Base-by-base conservation (phyloP, 129 eudicot genomes). In the Pittosporum tobira region DNA sequence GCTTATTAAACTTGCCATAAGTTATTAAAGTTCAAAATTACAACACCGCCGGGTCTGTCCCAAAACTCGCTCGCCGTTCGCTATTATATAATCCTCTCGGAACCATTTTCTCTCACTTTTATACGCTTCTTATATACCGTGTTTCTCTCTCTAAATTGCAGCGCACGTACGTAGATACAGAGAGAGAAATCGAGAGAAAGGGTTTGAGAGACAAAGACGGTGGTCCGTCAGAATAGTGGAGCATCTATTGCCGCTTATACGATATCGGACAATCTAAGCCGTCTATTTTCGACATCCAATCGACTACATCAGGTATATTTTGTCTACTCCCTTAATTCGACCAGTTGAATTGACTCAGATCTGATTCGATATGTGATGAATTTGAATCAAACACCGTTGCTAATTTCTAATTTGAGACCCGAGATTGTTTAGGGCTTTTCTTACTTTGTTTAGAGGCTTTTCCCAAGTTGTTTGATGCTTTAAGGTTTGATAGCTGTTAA, bases 221-320 rank as follows among this genome's bases (percentile, higher is more conserved):
- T 34, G 13, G 40, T 2, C 7, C 20, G 10, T 23, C 13, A 16
- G 51, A 60, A 23, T 22, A 44, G 27, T 42, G 48, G 65, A 60
- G 51, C 38, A 60, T 44, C 23, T 24, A 10, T 60, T 6, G 65
- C 65, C 38, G 23, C 51, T 42, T 60, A 12, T 44, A 16, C 27
- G 13, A 18, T 10, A 14, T 23, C n/a, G n/a, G 38, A 27, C 31
- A 29, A 2, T 16, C 26, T 13, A 23, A 11, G 16, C 26, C 16
- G 20, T 24, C n/a, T n/a, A n/a, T n/a, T n/a, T n/a, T 7, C 7
- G 34, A 18, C 12, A 9, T 43, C 24, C 2, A 46, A 28, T 1
- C 28, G 66, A 16, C 66, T 25, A 15, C 55, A 16, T 46, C 38
- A 61, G 66, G 66, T 40, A 13, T 50, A 34, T 28, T n/a, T 30